Base-by-base conservation (phyloP, 2,329 filamentous ascomycete species). In the Immersiporthe knoxdaviesiana region DNA sequence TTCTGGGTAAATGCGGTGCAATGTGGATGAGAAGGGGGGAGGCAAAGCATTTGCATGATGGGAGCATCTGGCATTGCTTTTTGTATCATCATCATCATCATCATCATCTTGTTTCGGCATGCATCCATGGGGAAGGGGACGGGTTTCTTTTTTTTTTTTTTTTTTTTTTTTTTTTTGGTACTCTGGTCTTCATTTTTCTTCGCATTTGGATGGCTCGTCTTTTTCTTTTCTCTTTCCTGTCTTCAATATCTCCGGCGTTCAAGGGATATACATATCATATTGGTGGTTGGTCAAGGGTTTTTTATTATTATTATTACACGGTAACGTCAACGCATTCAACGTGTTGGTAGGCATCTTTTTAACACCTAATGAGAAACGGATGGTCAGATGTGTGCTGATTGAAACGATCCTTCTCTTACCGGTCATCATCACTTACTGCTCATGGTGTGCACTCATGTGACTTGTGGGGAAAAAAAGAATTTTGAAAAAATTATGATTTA, bases 291-390 rank as follows among this genome's bases (percentile, higher is more conserved):
- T 35, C 35, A 4, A 35, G 35, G 35, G n/a, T n/a, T n/a, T 35
- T 35, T 35, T 8, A 35, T n/a, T n/a, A n/a, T n/a, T n/a, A n/a
- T 59, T 24, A 27, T 61, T 71, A 69, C 47, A 71, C 24, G 67
- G 67, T 63, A 67, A 65, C 65, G 67, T 68, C 67, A 64, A 65
- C 70, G 68, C 70, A 65, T 63, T 56, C 39, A 59, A 32, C n/a
- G 30, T 67, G 44, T 65, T 63, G 62, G 64, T 47, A 63, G 52
- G 61, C 32, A 60, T 66, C 5, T n/a, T 35, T n/a, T 35, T 47
- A 47, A 44, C 30, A 35, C 32, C 32, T 62, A 62, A 52, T 67
- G 65, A 67, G 65, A 50, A 67, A 50, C 30, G 63, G 32, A 58
- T 37, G 56, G 32, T 14, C 11, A 37, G 56, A 37, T 37, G 32